These are phyloP conservation scores for Nicotiana attenuata DNA, from an alignment of 257 asterid species.

Conservation along the genomic window DNA sequence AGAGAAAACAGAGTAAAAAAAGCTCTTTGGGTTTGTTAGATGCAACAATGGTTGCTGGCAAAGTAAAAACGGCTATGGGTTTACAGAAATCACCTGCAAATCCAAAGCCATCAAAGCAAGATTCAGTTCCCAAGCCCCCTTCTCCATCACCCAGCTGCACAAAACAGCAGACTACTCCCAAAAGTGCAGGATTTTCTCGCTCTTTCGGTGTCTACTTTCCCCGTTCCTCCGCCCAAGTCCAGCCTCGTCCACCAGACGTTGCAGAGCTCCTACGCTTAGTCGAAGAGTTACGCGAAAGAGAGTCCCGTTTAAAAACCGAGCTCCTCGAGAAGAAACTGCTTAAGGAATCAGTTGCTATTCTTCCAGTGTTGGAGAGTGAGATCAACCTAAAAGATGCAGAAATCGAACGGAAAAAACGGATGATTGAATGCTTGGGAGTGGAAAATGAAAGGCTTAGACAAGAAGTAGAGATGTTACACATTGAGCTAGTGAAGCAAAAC, in stretches of 20 bases:
- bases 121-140: conserved; percentile 45
- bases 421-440: conserved; percentile 62
- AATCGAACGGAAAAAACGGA: conserved; percentile 39
- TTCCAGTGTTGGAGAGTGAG: conserved; percentile 68
- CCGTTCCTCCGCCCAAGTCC: conserved; percentile 81
- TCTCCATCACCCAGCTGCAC: conserved; percentile 33
- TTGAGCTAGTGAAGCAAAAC: conserved; percentile 53
- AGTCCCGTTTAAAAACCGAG: conserved; percentile 68
- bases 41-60: conserved; percentile 74
- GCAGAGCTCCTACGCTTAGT: conserved; percentile 60
- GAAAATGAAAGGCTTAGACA: conserved; percentile 63
- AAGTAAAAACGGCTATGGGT: conserved; percentile 67
- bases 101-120: conserved; percentile 32
- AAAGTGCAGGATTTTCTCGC: conserved; percentile 50
- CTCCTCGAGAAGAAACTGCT: conserved; percentile 61
- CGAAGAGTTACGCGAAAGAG: conserved; percentile 61
- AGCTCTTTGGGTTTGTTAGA: background rate
- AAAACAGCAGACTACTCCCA: conserved; percentile 28
- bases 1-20: background rate
- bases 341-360: conserved; percentile 55
- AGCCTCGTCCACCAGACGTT: conserved; percentile 92
- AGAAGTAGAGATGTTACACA: conserved; percentile 64
- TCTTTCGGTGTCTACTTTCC: conserved; percentile 77
- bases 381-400: conserved; percentile 44
- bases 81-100: conserved; percentile 60